phyloP scores from a whole-genome alignment of 106 monocot genomes.

The Dioscorea zingiberensis region DNA sequence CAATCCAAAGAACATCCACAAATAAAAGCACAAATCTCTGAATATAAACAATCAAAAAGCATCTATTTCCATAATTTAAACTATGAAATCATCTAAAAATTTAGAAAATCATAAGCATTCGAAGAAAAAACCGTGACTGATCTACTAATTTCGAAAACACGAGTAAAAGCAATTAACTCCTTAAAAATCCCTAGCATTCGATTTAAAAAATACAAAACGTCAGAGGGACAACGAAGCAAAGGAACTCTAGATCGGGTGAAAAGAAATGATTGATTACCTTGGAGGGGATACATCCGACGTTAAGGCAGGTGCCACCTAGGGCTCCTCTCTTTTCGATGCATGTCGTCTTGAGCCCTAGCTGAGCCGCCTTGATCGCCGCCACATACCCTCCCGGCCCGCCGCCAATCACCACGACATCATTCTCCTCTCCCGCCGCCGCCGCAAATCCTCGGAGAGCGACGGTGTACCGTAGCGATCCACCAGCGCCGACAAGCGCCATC shows the following conservation, averaged over 20 bases:
- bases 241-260: not conserved
- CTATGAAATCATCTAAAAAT: too few relatives aligned
- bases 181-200: not conserved
- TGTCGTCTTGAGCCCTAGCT: conserved; percentile 82
- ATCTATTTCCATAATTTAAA: too few relatives aligned
- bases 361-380: conserved; percentile 89
- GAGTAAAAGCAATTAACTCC: too few relatives aligned
- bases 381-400: conserved; percentile 90
- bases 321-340: conserved; percentile 89
- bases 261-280: conserved; percentile 24
- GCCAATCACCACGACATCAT: conserved; percentile 79
- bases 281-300: conserved; percentile 90
- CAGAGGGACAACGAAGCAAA: not conserved
- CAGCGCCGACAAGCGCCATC: not conserved
- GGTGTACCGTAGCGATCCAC: conserved; percentile 5
- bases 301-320: conserved; percentile 85
- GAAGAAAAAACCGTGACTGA: too few relatives aligned
- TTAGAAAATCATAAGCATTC: too few relatives aligned
- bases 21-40: too few relatives aligned
- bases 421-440: conserved; percentile 61
- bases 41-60: too few relatives aligned
- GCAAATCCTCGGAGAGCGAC: conserved; percentile 25
- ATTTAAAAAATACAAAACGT: not conserved
- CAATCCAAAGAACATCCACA: too few relatives aligned
- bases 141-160: too few relatives aligned